Evolutionary conservation across 257 asterid genomes (phyloP).

Genomic region (Oldenlandia corymbosa): DNA sequence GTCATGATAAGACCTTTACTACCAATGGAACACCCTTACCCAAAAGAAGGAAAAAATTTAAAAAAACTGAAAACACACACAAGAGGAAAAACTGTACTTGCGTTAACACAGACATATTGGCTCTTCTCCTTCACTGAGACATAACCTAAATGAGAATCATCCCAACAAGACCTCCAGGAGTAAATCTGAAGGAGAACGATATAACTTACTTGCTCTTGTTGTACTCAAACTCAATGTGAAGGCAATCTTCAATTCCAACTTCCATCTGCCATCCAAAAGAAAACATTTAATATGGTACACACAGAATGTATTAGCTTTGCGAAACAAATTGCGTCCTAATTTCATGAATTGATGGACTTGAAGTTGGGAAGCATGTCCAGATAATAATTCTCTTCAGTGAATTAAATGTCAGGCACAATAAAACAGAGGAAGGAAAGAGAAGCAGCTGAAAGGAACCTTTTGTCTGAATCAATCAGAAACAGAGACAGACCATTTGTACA

Average conservation of each 20-base stretch:
- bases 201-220: conserved; percentile 88
- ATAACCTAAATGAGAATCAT: neutral
- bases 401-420: neutral
- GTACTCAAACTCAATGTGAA: conserved; percentile 97
- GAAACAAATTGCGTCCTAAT: no score
- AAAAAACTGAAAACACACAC: no score
- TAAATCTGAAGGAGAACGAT: neutral
- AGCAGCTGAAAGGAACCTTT: neutral
- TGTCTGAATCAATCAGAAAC: neutral
- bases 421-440: no score
- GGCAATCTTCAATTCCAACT: conserved; percentile 99
- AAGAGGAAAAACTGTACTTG: conserved; percentile 1
- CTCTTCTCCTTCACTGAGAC: neutral
- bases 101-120: neutral
- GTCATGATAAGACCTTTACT: neutral
- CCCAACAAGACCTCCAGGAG: neutral
- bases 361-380: neutral
- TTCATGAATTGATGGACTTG: neutral
- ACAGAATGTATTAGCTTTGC: no score
- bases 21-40: no score
- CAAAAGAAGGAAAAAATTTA: no score
- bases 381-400: neutral
- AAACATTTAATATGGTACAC: conserved; percentile 5
- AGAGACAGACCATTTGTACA: no score
- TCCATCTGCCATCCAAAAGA: conserved; percentile 70